Base-by-base conservation (phyloP, 179 eudicot genomes). In the Drosera spatulata region DNA sequence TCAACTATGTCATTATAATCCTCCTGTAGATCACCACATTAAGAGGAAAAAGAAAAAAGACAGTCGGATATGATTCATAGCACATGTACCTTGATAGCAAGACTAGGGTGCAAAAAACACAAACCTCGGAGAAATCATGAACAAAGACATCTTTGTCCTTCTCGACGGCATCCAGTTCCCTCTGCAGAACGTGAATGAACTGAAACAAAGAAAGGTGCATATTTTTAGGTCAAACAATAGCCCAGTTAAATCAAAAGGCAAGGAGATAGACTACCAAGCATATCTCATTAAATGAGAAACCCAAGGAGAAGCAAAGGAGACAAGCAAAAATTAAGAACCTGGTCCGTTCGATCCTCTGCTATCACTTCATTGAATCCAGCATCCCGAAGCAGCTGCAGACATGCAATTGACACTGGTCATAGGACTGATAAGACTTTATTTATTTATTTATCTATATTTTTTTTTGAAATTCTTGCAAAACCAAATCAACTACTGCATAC, bases 331-430 rank as follows among this genome's bases (percentile, higher is more conserved):
- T 53, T 43, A 50, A 48, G 22, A 63, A 93, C 99, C 95, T 89
- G 99, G 37, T 81, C 77, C 10, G 97, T 93, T 63, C 97, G 84
- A 66, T 93, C 99, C 76, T 93, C 97, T 14, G 99, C 95, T 67
- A 80, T 44, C 39, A 93, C 95, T 52, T 93, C 75, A 10, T 49
- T 69, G 11, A 93, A 93, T 61, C 99, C 99, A 77, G 94, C 99
- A 77, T 84, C 94, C 75, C 61, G 77, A 15, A 93, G 97, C 99
- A 93, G 86, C 97, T 93, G 82, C 10, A 68, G 5, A 52, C 1
- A 59, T 39, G 12, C 13, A 7, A 56, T 14, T 10, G 39, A 33
- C 40, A 49, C 22, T 0, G 14, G 44, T 56, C 44, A 56, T 7
- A 41, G 14, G 12, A 10, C 43, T 39, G 10, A 5, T 0, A 12